phyloP scores from a whole-genome alignment of 768 basidiomycete species.

The Collybiopsis confluens region DNA sequence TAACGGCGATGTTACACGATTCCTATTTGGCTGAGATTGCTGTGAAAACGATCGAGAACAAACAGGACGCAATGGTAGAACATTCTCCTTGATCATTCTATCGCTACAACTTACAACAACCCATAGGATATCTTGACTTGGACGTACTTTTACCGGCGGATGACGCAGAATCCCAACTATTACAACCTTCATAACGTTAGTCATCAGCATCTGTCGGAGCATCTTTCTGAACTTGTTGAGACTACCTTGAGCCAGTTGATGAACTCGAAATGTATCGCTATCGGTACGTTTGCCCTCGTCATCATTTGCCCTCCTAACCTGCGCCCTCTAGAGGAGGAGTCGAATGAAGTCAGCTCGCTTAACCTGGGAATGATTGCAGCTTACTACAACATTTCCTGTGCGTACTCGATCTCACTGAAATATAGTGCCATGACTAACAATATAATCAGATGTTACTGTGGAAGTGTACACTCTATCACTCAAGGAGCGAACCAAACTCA shows the following conservation, averaged over 20 bases:
- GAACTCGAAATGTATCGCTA: conserved; percentile 90
- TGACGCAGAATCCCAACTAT: conserved; percentile 97
- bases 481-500: conserved; percentile 94
- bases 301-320: background rate
- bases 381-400: conserved; percentile 91
- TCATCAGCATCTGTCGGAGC: conserved; percentile 93
- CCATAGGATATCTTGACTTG: conserved; percentile 91
- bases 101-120: background rate
- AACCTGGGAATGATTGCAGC: conserved; percentile 99
- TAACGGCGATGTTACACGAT: conserved; percentile 88
- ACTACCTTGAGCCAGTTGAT: conserved; percentile 88
- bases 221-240: conserved; percentile 94
- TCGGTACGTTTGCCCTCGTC: conserved; percentile 45
- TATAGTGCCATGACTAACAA: conserved; percentile 4
- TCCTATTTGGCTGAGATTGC: conserved; percentile 98
- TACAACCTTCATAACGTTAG: conserved; percentile 94
- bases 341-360: conserved; percentile 78
- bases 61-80: conserved; percentile 90
- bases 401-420: conserved; percentile 22
- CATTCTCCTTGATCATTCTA: background rate
- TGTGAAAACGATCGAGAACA: conserved; percentile 98
- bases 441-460: conserved; percentile 77
- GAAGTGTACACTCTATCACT: conserved; percentile 95
- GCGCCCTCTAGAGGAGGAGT: conserved; percentile 72
- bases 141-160: conserved; percentile 96